Evolutionary conservation across 179 eudicot species (phyloP), one percentile per base, ranked within the genome.

Genomic region (Beta lomatogona): DNA sequence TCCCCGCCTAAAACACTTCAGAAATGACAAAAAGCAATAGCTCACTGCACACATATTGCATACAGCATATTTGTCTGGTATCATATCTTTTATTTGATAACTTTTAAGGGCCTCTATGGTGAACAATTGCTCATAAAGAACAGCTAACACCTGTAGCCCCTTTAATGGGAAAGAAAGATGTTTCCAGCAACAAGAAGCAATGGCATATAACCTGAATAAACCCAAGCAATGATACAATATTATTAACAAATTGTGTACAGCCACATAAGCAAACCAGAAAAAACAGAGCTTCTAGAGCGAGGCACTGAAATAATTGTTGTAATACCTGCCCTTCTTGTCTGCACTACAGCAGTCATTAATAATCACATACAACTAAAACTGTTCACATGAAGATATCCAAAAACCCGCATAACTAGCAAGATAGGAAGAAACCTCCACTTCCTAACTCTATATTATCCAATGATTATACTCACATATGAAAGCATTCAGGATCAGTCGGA

Each of bases 401-500:
- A 46, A 63, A 28, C 58, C 18, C 21, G 50, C 18, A n/a, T 31
- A 41, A 22, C 50, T 5, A 36, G 45, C 22, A 9, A 25, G 54
- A 70, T 13, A 14, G 55, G 64, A 48, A 14, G 60, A 9, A 72
- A 28, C 15, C 22, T 7, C 53, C 69, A 45, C 5, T 44, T 61
- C 41, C 22, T 1, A 3, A 10, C n/a, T 18, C 61, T 55, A 36
- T n/a, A 13, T 10, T 54, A 45, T 21, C 58, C 22, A 48, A 45
- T 28, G 69, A 66, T 80, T 63, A 69, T 45, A 92, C 99, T 89
- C 74, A 96, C 99, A 96, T 96, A 85, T 96, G 97, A 88, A 96
- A 96, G 92, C 99, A 96, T 87, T 96, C 99, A 22, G 99, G 99
- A 89, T 96, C 99, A 79, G 98, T 94, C 53, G 99, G 99, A 83